These are phyloP conservation scores for bread wheat (Triticum aestivum) DNA, from an alignment of 176 grass and related monocot species.

Conservation along the genomic window DNA sequence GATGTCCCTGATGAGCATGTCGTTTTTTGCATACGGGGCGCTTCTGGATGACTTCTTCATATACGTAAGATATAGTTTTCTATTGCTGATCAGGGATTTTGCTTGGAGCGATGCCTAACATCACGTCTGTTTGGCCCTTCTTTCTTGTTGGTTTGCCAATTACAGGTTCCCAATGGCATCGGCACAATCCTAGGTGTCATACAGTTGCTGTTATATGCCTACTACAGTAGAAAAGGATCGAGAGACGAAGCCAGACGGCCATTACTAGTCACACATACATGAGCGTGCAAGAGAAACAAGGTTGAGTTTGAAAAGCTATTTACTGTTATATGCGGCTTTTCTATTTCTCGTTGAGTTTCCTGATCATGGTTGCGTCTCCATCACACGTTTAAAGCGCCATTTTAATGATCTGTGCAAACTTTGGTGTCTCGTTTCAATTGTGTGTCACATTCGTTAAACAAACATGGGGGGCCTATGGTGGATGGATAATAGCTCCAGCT, in stretches of 20 bases:
- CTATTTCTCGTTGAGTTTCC: background rate
- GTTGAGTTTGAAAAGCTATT: conserved; percentile 1
- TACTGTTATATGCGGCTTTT: background rate
- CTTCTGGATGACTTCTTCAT: conserved; percentile 89
- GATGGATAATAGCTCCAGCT: background rate
- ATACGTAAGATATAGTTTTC: conserved; percentile 63
- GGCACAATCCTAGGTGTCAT: conserved; percentile 66
- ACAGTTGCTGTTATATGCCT: conserved; percentile 78
- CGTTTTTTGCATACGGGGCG: conserved; percentile 79
- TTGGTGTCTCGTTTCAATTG: background rate
- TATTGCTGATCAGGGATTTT: background rate
- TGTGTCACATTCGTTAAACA: background rate
- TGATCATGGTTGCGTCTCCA: background rate
- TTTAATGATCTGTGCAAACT: background rate
- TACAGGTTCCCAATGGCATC: conserved; percentile 89
- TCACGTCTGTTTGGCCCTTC: background rate
- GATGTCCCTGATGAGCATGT: conserved; percentile 89
- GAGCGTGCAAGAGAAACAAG: conserved; percentile 16
- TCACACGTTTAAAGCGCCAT: background rate
- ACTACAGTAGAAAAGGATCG: conserved; percentile 64
- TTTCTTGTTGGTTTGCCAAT: conserved; percentile 28
- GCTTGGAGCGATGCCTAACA: conserved; percentile 20
- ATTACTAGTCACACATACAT: conserved; percentile 53
- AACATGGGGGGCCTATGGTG: background rate
- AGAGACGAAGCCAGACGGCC: conserved; percentile 41